A percentile compares a stretch with the other conserved stretches of the same genome.
These are phyloP conservation scores for Boletellus sp. DNA, from an alignment of 768 basidiomycete genomes.

Conservation along the genomic window DNA sequence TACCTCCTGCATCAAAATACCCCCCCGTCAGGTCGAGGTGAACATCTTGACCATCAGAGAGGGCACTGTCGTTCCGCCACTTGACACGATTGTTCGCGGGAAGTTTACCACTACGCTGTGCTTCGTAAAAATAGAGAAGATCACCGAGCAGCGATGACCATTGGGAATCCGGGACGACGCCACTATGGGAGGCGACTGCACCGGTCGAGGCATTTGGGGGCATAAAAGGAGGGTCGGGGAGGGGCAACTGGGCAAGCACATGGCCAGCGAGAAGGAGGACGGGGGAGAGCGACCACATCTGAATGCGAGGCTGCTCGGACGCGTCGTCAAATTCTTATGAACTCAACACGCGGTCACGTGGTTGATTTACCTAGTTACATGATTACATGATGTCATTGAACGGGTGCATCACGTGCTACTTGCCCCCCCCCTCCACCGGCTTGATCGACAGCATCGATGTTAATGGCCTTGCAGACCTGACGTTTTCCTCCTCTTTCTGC, in stretches of 20 bases:
- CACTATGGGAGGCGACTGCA: constrained; percentile 41
- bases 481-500: no score
- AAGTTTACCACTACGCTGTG: constrained; percentile 78
- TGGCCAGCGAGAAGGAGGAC: constrained; percentile 22
- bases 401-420: background rate
- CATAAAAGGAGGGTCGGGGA: constrained; percentile 61
- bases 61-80: constrained; percentile 83
- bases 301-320: background rate
- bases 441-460: no score
- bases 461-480: no score
- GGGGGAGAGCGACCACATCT: constrained; percentile 20
- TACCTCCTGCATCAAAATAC: constrained; percentile 91
- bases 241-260: constrained; percentile 52
- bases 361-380: constrained; percentile 9
- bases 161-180: constrained; percentile 58
- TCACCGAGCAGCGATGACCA: constrained; percentile 83
- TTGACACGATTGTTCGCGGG: constrained; percentile 65
- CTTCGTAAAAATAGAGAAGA: constrained; percentile 86
- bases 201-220: constrained; percentile 61
- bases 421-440: no score
- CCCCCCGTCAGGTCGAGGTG: constrained; percentile 79
- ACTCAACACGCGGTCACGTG: constrained; percentile 24
- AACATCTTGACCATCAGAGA: constrained; percentile 73
- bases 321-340: background rate
- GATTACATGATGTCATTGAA: constrained; percentile 9